A percentile compares a stretch with the other conserved stretches of the same genome.
phyloP scores from a whole-genome alignment of 768 basidiomycete genomes.

The Cubamyces sp. region DNA sequence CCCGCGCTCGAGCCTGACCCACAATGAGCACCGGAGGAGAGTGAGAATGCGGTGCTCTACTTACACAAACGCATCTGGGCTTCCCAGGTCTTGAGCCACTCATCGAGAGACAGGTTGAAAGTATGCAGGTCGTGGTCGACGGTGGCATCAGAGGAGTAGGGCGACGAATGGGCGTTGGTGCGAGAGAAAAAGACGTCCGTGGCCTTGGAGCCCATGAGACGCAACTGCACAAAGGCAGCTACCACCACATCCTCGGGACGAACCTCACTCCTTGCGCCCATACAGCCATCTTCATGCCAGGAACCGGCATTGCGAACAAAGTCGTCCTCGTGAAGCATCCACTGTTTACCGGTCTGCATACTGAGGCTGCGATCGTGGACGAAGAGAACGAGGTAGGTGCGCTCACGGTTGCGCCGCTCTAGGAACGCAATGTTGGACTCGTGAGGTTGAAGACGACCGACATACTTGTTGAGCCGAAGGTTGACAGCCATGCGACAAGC shows the following conservation, averaged over 20 bases:
- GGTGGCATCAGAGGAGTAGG: conserved; percentile 35
- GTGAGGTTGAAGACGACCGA: conserved; percentile 53
- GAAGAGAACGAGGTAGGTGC: conserved; percentile 84
- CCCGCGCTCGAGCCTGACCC: conserved; percentile 62
- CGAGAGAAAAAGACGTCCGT: conserved; percentile 69
- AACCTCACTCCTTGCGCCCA: conserved; percentile 32
- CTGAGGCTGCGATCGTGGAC: conserved; percentile 86
- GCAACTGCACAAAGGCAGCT: conserved; percentile 74
- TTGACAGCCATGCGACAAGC: conserved; percentile 90
- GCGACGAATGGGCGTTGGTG: conserved; percentile 39
- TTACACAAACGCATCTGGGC: conserved; percentile 72
- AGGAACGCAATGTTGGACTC: conserved; percentile 69
- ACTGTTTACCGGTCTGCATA: conserved; percentile 83
- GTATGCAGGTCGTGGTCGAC: conserved; percentile 75
- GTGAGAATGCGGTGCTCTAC: not conserved
- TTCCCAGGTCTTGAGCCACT: conserved; percentile 76
- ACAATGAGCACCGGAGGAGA: conserved; percentile 7
- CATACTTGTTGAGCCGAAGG: conserved; percentile 75
- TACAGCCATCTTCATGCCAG: conserved; percentile 70
- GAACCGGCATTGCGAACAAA: conserved; percentile 66
- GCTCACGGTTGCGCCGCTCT: conserved; percentile 83
- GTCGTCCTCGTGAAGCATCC: conserved; percentile 90
- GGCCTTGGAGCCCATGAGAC: conserved; percentile 65
- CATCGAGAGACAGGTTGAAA: conserved; percentile 71
- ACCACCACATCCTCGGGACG: conserved; percentile 85